These are phyloP conservation scores for Bimuria novae-zelandiae DNA, from an alignment of 2,329 filamentous ascomycete genomes.

Conservation along the genomic window DNA sequence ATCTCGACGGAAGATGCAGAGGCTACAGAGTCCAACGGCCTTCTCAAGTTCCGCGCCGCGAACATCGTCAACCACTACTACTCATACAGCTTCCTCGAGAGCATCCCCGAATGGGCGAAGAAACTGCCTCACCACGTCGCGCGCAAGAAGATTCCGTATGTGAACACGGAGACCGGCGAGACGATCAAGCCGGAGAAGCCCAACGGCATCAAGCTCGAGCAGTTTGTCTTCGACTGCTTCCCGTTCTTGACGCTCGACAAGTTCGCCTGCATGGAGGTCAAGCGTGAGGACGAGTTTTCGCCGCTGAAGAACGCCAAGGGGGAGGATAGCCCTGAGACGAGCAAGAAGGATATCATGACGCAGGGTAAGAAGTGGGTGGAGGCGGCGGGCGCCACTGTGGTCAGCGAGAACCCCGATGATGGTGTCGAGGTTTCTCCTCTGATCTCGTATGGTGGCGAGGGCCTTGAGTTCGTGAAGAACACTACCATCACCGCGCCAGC, in stretches of 20 bases:
- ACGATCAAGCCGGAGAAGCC: conserved; percentile 89
- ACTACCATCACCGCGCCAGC: conserved; percentile 66
- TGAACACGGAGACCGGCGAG: conserved; percentile 76
- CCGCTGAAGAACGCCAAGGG: conserved; percentile 87
- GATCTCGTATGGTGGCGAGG: conserved; percentile 73
- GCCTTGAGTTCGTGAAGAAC: conserved; percentile 63
- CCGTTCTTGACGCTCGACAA: conserved; percentile 82
- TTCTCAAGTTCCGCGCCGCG: conserved; percentile 94
- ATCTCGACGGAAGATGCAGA: conserved; percentile 89
- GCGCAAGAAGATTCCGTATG: conserved; percentile 94
- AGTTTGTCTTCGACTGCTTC: conserved; percentile 99
- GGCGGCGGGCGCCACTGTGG: conserved; percentile 75
- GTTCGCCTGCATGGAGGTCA: conserved; percentile 95
- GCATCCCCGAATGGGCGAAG: conserved; percentile 83
- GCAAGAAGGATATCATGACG: conserved; percentile 83
- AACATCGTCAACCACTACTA: conserved; percentile 99
- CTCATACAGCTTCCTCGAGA: conserved; percentile 88
- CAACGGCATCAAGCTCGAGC: conserved; percentile 98
- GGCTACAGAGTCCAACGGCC: conserved; percentile 75
- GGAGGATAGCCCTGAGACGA: conserved; percentile 93
- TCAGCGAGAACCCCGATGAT: conserved; percentile 58
- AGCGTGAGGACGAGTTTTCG: conserved; percentile 96
- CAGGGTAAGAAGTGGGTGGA: conserved; percentile 88
- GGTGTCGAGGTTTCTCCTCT: conserved; percentile 91
- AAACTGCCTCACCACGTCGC: conserved; percentile 94